Conservation (phyloP, 2,329 filamentous ascomycete species). For the Lachnellula suecica region DNA sequence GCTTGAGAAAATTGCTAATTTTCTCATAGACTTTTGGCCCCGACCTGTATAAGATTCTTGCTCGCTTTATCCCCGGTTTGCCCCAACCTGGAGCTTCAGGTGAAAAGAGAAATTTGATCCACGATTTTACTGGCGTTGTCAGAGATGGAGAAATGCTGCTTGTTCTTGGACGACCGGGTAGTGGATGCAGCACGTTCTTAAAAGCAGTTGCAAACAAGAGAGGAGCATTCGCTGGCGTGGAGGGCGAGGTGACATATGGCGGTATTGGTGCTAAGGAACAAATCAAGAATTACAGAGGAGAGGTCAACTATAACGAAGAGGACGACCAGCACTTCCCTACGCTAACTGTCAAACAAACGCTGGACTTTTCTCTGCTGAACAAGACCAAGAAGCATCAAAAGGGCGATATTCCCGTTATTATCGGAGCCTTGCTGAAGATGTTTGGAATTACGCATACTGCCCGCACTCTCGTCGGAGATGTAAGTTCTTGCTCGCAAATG, state of each 20-base stretch:
- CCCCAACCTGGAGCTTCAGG: constrained; percentile 23
- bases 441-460: constrained; percentile 77
- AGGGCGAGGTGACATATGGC: constrained; percentile 70
- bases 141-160: constrained; percentile 72
- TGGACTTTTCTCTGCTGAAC: constrained; percentile 72
- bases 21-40: constrained; percentile 66
- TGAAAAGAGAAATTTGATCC: constrained; percentile 46
- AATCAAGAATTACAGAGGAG: constrained; percentile 64
- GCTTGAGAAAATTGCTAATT: neutral
- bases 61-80: constrained; percentile 27
- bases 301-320: constrained; percentile 77
- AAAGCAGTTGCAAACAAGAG: constrained; percentile 74
- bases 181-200: constrained; percentile 75
- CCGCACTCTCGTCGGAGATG: constrained; percentile 72
- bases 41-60: constrained; percentile 67
- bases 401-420: constrained; percentile 65
- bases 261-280: constrained; percentile 69
- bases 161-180: constrained; percentile 70
- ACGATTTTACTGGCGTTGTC: constrained; percentile 67
- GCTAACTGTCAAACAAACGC: constrained; percentile 75
- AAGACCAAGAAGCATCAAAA: constrained; percentile 69
- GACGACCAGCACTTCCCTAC: constrained; percentile 74
- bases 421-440: constrained; percentile 70
- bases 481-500: constrained; percentile 16
- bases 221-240: constrained; percentile 61